Evolutionary conservation across 2,329 filamentous ascomycete species (phyloP).

Genomic region (Huntiella savannae): DNA sequence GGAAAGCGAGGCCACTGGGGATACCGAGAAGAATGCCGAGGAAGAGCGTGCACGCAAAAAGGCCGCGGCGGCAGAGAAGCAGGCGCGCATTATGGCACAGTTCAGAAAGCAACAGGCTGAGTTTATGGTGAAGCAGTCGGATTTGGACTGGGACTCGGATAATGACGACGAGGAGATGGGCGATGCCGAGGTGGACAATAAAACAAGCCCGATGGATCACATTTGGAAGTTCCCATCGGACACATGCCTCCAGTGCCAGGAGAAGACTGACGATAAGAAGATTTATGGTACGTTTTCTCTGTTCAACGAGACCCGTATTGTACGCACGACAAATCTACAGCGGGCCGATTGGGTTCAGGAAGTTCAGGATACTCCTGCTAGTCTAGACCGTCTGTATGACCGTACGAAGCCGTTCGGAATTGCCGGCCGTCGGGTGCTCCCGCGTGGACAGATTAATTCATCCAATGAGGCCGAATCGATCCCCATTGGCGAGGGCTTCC

Average conservation of each 20-base stretch:
- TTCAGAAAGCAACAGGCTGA: constrained; percentile 95
- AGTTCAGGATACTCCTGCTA: constrained; percentile 56
- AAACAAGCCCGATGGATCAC: constrained; percentile 37
- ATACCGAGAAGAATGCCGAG: constrained; percentile 35
- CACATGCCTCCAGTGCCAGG: constrained; percentile 90
- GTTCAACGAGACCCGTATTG: constrained; percentile 65
- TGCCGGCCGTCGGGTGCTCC: constrained; percentile 40
- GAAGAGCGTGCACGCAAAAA: constrained; percentile 72
- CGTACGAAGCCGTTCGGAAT: constrained; percentile 75
- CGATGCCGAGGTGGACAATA: constrained; percentile 47
- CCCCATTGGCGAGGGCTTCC: constrained; percentile 74
- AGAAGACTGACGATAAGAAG: constrained; percentile 75
- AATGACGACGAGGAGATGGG: constrained; percentile 55
- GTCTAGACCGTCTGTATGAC: constrained; percentile 71
- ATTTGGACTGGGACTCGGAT: constrained; percentile 64
- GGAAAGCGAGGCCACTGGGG: constrained; percentile 44
- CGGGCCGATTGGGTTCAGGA: constrained; percentile 74
- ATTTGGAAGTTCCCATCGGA: constrained; percentile 81
- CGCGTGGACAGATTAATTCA: neutral
- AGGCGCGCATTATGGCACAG: constrained; percentile 90
- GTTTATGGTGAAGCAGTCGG: constrained; percentile 69
- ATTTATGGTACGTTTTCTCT: constrained; percentile 89
- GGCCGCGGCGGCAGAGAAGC: constrained; percentile 70
- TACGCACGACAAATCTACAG: constrained; percentile 69
- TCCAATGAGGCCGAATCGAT: constrained; percentile 29